These are phyloP conservation scores for Fagus crenata DNA, from an alignment of 306 rosid species.

Conservation along the genomic window DNA sequence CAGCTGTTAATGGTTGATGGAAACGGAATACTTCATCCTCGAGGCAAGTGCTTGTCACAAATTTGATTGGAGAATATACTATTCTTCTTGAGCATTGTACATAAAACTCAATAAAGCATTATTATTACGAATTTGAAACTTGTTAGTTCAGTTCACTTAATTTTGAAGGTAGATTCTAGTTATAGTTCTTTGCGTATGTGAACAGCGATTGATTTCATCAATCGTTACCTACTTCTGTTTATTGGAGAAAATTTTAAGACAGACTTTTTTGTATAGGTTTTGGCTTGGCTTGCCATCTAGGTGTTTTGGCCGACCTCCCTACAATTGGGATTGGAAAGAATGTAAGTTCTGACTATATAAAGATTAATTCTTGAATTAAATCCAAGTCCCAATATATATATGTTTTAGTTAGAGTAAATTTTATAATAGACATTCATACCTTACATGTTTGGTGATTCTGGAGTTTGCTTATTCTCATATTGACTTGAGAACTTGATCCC, in stretches of 20 bases:
- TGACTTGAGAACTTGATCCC: slow-evolving; percentile 6
- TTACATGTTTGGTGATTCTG: background rate
- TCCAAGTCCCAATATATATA: background rate
- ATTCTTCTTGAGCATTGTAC: background rate
- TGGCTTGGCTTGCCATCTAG: slow-evolving; percentile 94
- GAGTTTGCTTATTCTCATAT: background rate
- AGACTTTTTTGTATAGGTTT: slow-evolving; percentile 55
- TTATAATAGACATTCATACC: background rate
- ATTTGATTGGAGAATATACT: background rate
- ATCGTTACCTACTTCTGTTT: slow-evolving; percentile 9
- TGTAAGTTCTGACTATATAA: slow-evolving; percentile 47
- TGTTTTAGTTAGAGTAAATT: background rate
- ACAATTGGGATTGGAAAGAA: slow-evolving; percentile 91
- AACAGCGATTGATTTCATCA: slow-evolving; percentile 11
- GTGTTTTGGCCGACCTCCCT: slow-evolving; percentile 81
- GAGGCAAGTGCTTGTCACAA: slow-evolving; percentile 55
- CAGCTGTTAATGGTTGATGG: slow-evolving; percentile 93
- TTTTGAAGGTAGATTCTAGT: slow-evolving; percentile 14
- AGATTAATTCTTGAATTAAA: background rate
- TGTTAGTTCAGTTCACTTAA: background rate
- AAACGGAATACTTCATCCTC: slow-evolving; percentile 93
- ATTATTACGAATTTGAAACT: background rate
- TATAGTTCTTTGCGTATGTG: slow-evolving; percentile 18
- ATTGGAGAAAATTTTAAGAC: slow-evolving; percentile 9
- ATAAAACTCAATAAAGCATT: background rate